A percentile compares a stretch with the other conserved stretches of the same genome.
Evolutionary conservation across 2,329 filamentous ascomycete species (phyloP).

Genomic region (Alternaria incomplexa): DNA sequence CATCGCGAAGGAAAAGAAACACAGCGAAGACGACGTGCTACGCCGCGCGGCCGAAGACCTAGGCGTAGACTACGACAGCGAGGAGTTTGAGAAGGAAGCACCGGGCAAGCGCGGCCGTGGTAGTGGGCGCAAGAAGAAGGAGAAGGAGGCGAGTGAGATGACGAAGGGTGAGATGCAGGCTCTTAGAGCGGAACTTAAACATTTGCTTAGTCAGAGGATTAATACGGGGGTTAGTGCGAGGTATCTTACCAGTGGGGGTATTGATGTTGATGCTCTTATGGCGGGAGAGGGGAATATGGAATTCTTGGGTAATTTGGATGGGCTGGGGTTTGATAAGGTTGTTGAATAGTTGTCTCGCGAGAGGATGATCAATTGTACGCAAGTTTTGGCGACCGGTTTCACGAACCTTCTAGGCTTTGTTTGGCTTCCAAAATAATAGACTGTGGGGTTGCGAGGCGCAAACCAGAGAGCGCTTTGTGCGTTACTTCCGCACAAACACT

Average conservation of each 20-base stretch:
- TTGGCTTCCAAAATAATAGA: background rate
- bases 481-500: background rate
- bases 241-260: constrained; percentile 81
- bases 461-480: background rate
- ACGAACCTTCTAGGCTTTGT: background rate
- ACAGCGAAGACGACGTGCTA: constrained; percentile 84
- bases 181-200: constrained; percentile 74
- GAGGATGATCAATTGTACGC: background rate
- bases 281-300: constrained; percentile 65
- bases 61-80: constrained; percentile 90
- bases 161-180: constrained; percentile 76
- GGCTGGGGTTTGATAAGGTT: constrained; percentile 49
- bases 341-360: background rate
- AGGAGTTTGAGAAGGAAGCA: constrained; percentile 73
- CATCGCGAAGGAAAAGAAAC: constrained; percentile 85
- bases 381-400: background rate
- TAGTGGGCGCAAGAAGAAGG: constrained; percentile 74
- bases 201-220: constrained; percentile 73
- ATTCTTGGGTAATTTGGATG: constrained; percentile 66
- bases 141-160: constrained; percentile 70
- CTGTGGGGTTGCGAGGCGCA: background rate
- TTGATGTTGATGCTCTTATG: constrained; percentile 79
- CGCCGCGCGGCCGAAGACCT: constrained; percentile 86
- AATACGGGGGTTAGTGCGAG: constrained; percentile 87
- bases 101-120: constrained; percentile 67